Conservation (phyloP, 2,329 filamentous ascomycete genomes). For the Monilinia aucupariae region DNA sequence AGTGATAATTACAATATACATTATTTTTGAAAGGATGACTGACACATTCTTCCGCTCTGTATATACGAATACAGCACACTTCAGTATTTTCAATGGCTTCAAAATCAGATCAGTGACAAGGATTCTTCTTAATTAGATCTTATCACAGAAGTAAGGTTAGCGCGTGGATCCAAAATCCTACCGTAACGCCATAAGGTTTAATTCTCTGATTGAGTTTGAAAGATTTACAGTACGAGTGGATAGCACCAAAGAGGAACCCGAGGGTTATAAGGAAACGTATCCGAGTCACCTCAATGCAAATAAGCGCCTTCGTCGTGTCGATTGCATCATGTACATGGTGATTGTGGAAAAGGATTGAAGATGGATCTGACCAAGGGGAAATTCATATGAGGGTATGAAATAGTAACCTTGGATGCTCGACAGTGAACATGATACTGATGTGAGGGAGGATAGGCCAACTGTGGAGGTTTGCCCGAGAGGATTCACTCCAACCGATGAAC, state of each 20-base stretch:
- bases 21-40: constrained; percentile 1
- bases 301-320: not conserved
- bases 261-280: not conserved
- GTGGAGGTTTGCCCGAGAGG: not conserved
- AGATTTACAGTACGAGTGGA: not conserved
- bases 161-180: too few species aligned
- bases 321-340: not conserved
- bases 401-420: too few species aligned
- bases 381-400: not conserved
- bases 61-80: too few species aligned
- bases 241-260: too few species aligned
- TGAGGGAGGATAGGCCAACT: not conserved
- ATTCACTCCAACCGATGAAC: not conserved
- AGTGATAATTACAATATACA: too few species aligned
- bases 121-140: not conserved
- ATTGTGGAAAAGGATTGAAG: not conserved
- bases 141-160: not conserved
- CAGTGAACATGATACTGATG: constrained; percentile 5
- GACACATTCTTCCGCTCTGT: too few species aligned
- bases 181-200: too few species aligned
- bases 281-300: not conserved
- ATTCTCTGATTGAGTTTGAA: not conserved
- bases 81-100: too few species aligned
- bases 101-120: not conserved
- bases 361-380: not conserved